Evolutionary conservation across 306 rosid genomes (phyloP).

Genomic region (Sechiopsis laciniata): DNA sequence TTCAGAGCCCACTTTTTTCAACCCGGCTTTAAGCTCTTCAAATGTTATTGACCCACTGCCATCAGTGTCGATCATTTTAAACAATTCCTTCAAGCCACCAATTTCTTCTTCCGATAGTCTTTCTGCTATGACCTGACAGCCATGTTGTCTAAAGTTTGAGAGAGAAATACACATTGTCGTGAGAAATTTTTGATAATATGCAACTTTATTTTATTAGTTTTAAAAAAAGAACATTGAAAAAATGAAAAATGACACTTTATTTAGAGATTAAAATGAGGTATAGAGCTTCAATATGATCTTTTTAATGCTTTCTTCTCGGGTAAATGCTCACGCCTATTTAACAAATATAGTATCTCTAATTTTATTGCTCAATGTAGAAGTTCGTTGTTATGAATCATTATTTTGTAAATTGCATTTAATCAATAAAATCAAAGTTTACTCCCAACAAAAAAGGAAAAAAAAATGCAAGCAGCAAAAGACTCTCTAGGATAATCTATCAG

Average conservation of each 20-base stretch:
- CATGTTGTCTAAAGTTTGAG: slow-evolving; percentile 13
- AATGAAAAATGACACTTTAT: no score
- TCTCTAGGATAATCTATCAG: no score
- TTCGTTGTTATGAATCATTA: background rate
- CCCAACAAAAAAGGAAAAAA: no score
- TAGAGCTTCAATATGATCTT: background rate
- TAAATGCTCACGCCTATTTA: no score
- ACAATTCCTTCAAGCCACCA: slow-evolving; percentile 81
- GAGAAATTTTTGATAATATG: background rate
- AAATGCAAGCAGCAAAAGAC: background rate
- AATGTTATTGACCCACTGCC: slow-evolving; percentile 73
- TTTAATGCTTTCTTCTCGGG: no score
- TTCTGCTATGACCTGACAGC: slow-evolving; percentile 74
- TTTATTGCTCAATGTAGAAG: no score
- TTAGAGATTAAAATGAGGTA: no score
- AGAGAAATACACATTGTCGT: background rate
- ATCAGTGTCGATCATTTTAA: slow-evolving; percentile 82
- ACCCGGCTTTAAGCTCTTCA: slow-evolving; percentile 79
- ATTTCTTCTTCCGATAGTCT: slow-evolving; percentile 91
- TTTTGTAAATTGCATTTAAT: no score
- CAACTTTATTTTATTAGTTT: no score
- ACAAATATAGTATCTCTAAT: no score
- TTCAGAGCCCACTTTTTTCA: slow-evolving; percentile 69
- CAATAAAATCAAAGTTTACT: no score
- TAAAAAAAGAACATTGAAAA: no score